Evolutionary conservation across 495 filamentous ascomycete species (phyloP), one percentile per base, ranked within the genome.

Genomic region (Xylaria acuta): DNA sequence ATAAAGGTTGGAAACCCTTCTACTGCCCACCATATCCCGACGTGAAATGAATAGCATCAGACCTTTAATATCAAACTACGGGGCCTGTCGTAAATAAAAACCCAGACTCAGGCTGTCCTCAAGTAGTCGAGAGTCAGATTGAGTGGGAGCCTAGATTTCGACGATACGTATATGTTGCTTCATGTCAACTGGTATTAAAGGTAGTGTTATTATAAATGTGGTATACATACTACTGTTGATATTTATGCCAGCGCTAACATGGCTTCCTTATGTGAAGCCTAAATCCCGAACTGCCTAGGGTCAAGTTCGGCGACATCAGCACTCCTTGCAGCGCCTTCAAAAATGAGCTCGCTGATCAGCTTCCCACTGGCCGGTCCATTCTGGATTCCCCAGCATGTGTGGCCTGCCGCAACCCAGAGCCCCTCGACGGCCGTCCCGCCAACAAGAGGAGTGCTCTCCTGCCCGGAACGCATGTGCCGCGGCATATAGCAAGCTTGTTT

Each of bases 331-430:
- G 87, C 85, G 11, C 94, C 94, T 68, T 97, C 94, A 76, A 95
- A 92, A 5, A 97, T 84, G 80, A 96, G 88, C 77, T 95, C 94
- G 70, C 92, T 93, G 83, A 99, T 92, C 45, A 97, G 81, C 84
- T 92, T 94, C 5, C 95, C 96, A 25, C 95, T 98, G 8, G 89
- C 97, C 5, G 95, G 94, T 3, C 90, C 94, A 85, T 99, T 99
- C 81, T 98, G 95, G 64, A 99, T 97, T 20, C 95, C 95, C 96
- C 96, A 98, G 81, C 96, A 98, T 4, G 94, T 97, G 82, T 99
- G 96, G 16, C 96, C 96, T 8, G 93, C 87, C 3, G 97, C 96
- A 72, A 99, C 82, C 78, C 94, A 90, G 45, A 98, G 76, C 0
- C 97, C 94, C 30, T 90, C 89, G 1, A 91, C 88, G 5, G 89